Conservation (phyloP, 768 basidiomycete genomes). For the Pholiota microspora region DNA sequence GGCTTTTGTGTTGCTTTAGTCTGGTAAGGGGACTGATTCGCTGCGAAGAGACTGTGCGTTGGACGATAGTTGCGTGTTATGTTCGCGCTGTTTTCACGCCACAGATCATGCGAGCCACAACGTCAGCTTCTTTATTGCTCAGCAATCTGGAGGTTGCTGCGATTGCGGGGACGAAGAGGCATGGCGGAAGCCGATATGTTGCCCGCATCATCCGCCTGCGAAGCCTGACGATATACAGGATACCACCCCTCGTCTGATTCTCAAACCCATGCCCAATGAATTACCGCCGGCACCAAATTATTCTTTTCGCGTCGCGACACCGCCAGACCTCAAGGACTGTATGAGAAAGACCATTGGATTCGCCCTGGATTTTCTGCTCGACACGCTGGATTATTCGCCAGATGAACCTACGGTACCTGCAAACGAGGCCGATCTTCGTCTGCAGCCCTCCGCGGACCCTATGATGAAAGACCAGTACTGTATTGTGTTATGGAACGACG, state of each 20-base stretch:
- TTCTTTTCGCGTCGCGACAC: conserved; percentile 52
- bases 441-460: conserved; percentile 76
- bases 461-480: conserved; percentile 79
- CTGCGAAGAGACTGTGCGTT: conserved; percentile 79
- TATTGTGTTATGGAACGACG: conserved; percentile 93
- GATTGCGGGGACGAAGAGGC: conserved; percentile 93
- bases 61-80: conserved; percentile 89
- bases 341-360: conserved; percentile 74
- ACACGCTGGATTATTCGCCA: conserved; percentile 79
- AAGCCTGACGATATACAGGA: conserved; percentile 26
- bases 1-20: not conserved
- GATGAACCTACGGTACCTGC: conserved; percentile 70
- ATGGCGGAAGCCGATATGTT: conserved; percentile 68
- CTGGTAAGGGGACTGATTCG: conserved; percentile 9
- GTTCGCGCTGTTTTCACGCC: conserved; percentile 85
- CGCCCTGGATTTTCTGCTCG: conserved; percentile 79
- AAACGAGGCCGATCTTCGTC: conserved; percentile 66
- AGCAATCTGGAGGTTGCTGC: conserved; percentile 91
- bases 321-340: conserved; percentile 68
- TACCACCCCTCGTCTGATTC: conserved; percentile 39
- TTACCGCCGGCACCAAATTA: conserved; percentile 62
- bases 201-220: conserved; percentile 72
- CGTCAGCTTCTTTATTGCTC: conserved; percentile 89
- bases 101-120: conserved; percentile 88
- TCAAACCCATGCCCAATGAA: conserved; percentile 42